phyloP scores from a whole-genome alignment of 75 land plant genomes.

The Pinus tabuliformis region DNA sequence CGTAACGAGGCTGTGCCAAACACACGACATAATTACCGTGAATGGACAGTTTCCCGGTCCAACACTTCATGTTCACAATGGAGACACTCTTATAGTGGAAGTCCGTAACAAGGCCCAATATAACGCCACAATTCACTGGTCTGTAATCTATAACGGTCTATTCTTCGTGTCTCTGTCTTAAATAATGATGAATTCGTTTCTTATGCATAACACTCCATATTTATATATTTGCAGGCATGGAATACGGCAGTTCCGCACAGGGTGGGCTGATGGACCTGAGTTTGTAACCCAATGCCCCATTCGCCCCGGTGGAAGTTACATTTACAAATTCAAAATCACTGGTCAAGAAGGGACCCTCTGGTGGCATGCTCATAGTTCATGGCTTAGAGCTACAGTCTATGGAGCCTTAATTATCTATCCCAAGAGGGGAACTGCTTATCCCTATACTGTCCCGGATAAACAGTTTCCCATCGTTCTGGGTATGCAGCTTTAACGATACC shows the following conservation, averaged over 20 bases:
- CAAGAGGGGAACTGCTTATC: background rate
- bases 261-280: background rate
- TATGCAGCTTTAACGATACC: background rate
- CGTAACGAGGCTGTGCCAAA: background rate
- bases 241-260: background rate
- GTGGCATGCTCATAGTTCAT: background rate
- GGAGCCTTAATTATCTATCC: background rate
- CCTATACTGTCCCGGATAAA: background rate
- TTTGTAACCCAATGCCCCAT: background rate
- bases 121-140: slow-evolving; percentile 22
- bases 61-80: slow-evolving; percentile 4
- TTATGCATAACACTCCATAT: too few relatives aligned
- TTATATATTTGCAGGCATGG: background rate
- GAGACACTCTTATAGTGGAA: slow-evolving; percentile 16
- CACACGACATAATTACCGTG: slow-evolving; percentile 6
- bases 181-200: too few relatives aligned
- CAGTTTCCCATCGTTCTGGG: background rate
- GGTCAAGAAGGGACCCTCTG: background rate
- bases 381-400: background rate
- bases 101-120: slow-evolving; percentile 18
- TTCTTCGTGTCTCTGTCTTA: too few relatives aligned
- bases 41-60: slow-evolving; percentile 18
- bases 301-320: background rate
- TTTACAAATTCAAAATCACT: background rate
- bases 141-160: background rate